Percentiles rank a stretch among this genome's conserved stretches.
These are phyloP conservation scores for Alternaria dauci DNA, from an alignment of 2,329 filamentous ascomycete genomes.

Conservation along the genomic window DNA sequence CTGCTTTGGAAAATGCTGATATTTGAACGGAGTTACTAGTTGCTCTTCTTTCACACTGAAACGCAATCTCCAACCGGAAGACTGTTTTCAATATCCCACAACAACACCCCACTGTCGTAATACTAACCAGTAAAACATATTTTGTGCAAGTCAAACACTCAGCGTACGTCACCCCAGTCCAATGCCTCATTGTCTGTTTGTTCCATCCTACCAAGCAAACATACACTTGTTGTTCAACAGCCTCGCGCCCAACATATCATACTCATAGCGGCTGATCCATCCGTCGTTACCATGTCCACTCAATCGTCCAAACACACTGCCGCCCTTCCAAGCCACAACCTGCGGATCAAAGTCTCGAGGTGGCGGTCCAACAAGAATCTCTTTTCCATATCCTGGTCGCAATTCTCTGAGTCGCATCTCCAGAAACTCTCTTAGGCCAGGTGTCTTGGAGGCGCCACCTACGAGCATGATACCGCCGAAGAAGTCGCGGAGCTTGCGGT, in stretches of 20 bases:
- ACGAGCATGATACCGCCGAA: conserved; percentile 55
- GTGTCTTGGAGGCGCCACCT: conserved; percentile 53
- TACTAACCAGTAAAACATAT: neutral
- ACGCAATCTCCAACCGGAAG: neutral
- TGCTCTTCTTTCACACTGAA: neutral
- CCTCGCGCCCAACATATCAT: conserved; percentile 82
- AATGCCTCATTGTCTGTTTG: neutral
- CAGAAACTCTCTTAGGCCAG: conserved; percentile 80
- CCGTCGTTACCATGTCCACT: conserved; percentile 83
- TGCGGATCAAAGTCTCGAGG: conserved; percentile 95
- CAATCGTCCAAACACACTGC: conserved; percentile 92
- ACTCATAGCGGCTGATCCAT: conserved; percentile 89
- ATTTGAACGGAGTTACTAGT: neutral
- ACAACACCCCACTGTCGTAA: neutral
- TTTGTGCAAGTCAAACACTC: neutral
- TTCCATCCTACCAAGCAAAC: conserved; percentile 50
- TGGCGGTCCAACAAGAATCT: conserved; percentile 71
- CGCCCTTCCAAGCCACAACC: conserved; percentile 98
- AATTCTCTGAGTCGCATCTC: conserved; percentile 81
- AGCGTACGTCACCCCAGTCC: neutral
- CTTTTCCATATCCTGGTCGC: conserved; percentile 68
- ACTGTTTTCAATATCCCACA: neutral
- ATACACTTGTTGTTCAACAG: conserved; percentile 67
- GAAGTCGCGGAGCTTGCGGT: conserved; percentile 91
- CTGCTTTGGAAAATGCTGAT: neutral